A percentile compares a stretch with the other conserved stretches of the same genome.
Evolutionary conservation across 2,329 filamentous ascomycete species (phyloP).

Genomic region (Sclerotinia sclerotiorum): DNA sequence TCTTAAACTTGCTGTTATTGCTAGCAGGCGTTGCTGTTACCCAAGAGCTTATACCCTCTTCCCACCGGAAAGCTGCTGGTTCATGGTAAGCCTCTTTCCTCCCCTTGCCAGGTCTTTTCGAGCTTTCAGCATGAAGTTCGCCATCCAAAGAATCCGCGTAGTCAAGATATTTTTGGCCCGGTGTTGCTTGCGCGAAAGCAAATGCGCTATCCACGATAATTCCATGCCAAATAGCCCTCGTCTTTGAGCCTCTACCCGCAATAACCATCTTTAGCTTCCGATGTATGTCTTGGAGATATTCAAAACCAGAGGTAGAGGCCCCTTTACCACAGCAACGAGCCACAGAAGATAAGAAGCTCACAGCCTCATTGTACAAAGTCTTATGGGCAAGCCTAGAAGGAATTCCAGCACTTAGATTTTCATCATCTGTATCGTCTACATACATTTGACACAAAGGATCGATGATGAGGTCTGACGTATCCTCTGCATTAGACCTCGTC

Average conservation of each 20-base stretch:
- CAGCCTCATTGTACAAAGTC: slow-evolving; percentile 26
- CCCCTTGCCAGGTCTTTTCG: background rate
- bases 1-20: slow-evolving; percentile 21
- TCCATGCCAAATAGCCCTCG: slow-evolving; percentile 29
- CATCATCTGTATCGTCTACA: background rate
- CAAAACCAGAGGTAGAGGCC: slow-evolving; percentile 40
- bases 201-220: slow-evolving; percentile 41
- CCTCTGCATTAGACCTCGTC: slow-evolving; percentile 10
- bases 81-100: slow-evolving; percentile 26
- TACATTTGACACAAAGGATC: background rate
- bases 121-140: slow-evolving; percentile 11
- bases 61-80: slow-evolving; percentile 48
- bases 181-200: slow-evolving; percentile 38
- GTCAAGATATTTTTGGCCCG: slow-evolving; percentile 36
- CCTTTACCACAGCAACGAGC: slow-evolving; percentile 50
- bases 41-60: slow-evolving; percentile 58
- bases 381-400: background rate
- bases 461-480: slow-evolving; percentile 13
- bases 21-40: slow-evolving; percentile 49
- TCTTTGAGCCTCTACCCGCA: slow-evolving; percentile 17
- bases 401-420: background rate
- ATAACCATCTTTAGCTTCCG: slow-evolving; percentile 27
- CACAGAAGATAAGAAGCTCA: slow-evolving; percentile 47
- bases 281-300: slow-evolving; percentile 44
- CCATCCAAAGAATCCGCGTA: slow-evolving; percentile 37